Evolutionary conservation across 768 basidiomycete genomes (phyloP).

Genomic region (Kondoa subrosea): DNA sequence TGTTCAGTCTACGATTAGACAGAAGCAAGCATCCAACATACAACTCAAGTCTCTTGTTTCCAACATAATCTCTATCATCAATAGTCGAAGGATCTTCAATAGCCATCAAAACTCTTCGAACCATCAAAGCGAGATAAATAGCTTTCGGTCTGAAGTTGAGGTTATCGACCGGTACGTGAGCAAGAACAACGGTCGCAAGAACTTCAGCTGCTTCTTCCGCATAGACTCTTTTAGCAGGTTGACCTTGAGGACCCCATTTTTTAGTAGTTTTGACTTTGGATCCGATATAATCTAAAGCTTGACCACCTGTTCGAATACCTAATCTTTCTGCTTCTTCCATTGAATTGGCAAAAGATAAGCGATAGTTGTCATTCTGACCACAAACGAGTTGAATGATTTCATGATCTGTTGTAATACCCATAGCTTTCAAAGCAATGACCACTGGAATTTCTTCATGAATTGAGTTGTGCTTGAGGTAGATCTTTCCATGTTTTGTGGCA

Average conservation of each 20-base stretch:
- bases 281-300: slow-evolving; percentile 89
- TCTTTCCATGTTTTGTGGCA: slow-evolving; percentile 78
- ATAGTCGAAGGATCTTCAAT: slow-evolving; percentile 94
- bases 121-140: slow-evolving; percentile 95
- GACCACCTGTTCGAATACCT: slow-evolving; percentile 75
- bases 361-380: slow-evolving; percentile 76
- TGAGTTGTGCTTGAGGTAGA: slow-evolving; percentile 93
- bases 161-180: slow-evolving; percentile 79
- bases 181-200: slow-evolving; percentile 89
- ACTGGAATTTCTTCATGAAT: slow-evolving; percentile 95
- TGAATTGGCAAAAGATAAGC: slow-evolving; percentile 67
- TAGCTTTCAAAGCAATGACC: slow-evolving; percentile 84
- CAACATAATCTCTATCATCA: slow-evolving; percentile 96
- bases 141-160: slow-evolving; percentile 85
- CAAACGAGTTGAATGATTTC: slow-evolving; percentile 89
- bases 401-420: slow-evolving; percentile 92
- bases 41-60: slow-evolving; percentile 96
- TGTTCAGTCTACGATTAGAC: not conserved
- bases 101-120: slow-evolving; percentile 82
- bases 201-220: slow-evolving; percentile 95
- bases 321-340: slow-evolving; percentile 85
- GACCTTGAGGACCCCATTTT: slow-evolving; percentile 31
- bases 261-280: slow-evolving; percentile 76
- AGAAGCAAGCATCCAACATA: slow-evolving; percentile 36
- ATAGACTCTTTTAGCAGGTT: slow-evolving; percentile 46